Percentiles rank a stretch among this genome's conserved stretches.
Evolutionary conservation across 345 rosid species (phyloP).

Genomic region (Hibiscus mutabilis): DNA sequence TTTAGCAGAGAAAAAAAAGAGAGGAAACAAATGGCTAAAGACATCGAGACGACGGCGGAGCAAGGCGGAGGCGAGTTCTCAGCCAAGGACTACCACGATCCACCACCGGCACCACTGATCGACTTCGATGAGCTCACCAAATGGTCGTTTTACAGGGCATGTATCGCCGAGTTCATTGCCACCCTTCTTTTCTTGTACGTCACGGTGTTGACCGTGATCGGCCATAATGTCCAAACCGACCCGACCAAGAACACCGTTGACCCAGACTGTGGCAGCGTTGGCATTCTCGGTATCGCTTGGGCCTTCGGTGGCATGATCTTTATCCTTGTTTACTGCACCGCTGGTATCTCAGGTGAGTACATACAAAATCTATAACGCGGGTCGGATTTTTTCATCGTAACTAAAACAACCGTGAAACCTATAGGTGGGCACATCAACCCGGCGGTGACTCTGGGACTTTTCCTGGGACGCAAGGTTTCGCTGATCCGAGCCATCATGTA

Average conservation of each 20-base stretch:
- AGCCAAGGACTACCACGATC: constrained; percentile 61
- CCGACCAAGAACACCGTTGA: constrained; percentile 6
- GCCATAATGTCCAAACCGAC: constrained; percentile 58
- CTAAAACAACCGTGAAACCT: neutral
- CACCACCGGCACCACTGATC: constrained; percentile 61
- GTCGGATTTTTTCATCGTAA: too few relatives aligned
- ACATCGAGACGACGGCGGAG: constrained; percentile 29
- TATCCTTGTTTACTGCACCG: constrained; percentile 88
- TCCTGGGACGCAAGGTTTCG: constrained; percentile 49
- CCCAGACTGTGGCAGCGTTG: constrained; percentile 62
- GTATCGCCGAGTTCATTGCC: constrained; percentile 79
- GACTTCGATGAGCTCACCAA: constrained; percentile 47
- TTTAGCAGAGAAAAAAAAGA: neutral
- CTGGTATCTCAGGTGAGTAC: constrained; percentile 73
- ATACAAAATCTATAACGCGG: neutral
- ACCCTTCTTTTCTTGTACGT: constrained; percentile 75
- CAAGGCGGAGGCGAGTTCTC: constrained; percentile 34
- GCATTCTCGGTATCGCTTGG: constrained; percentile 89
- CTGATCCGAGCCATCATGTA: constrained; percentile 45
- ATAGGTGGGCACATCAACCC: constrained; percentile 66
- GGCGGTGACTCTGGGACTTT: constrained; percentile 58
- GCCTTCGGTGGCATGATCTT: constrained; percentile 98
- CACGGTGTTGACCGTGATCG: constrained; percentile 69
- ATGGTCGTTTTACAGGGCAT: constrained; percentile 78
- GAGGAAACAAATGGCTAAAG: constrained; percentile 38